These are phyloP conservation scores for Dentipellis sp. DNA, from an alignment of 768 basidiomycete species.

Conservation along the genomic window DNA sequence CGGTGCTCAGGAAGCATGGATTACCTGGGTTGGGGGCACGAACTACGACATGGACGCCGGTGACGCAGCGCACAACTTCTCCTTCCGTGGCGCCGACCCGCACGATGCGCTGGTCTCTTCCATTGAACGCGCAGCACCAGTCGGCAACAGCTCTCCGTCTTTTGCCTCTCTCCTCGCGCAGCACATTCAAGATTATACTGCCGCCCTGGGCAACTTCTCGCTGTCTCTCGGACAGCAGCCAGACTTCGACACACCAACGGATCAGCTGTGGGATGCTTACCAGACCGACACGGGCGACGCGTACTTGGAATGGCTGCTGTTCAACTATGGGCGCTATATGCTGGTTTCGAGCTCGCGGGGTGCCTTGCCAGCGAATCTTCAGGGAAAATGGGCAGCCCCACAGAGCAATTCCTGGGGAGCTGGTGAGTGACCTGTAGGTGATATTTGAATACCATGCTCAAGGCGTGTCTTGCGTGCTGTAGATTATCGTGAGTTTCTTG, in stretches of 20 bases:
- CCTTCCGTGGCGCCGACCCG: constrained; percentile 58
- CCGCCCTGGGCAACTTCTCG: constrained; percentile 37
- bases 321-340: constrained; percentile 67
- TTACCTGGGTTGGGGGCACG: constrained; percentile 70
- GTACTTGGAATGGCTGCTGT: constrained; percentile 67
- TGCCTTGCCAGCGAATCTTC: constrained; percentile 58
- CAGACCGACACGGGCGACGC: constrained; percentile 43
- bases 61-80: constrained; percentile 40
- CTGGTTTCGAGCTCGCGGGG: constrained; percentile 56
- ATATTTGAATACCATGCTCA: not conserved
- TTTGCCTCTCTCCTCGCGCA: constrained; percentile 34
- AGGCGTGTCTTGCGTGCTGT: not conserved
- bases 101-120: constrained; percentile 35
- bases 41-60: constrained; percentile 60
- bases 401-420: constrained; percentile 47
- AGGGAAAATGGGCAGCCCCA: constrained; percentile 63
- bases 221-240: constrained; percentile 53
- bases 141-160: constrained; percentile 16
- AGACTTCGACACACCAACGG: constrained; percentile 45
- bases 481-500: not conserved
- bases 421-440: constrained; percentile 16
- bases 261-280: constrained; percentile 46
- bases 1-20: constrained; percentile 44
- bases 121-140: constrained; percentile 17
- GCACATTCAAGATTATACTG: constrained; percentile 42